Base-by-base conservation (phyloP, 306 rosid genomes). In the Medicago truncatula region DNA sequence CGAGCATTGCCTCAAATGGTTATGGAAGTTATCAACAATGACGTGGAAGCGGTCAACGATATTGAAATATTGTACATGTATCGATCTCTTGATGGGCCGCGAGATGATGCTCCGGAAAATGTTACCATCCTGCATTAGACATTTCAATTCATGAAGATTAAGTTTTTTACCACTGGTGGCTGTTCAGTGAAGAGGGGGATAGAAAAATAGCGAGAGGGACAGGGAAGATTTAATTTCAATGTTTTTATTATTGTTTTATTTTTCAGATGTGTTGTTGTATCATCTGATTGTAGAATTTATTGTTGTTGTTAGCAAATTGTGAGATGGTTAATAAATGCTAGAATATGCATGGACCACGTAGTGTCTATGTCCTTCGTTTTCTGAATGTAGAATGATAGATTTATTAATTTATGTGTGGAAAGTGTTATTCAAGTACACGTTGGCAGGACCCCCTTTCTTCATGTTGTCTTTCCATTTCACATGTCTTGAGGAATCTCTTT, bases 301-400 rank as follows among this genome's bases (percentile, higher is more conserved):
- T 86, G 87, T 81, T 88, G 63, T 86, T 87, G 86, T 84, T 84
- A 88, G 89, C 84, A 85, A 18, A 82, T 80, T 86, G 91, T 83
- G 92, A 85, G 86, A 83, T 84, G 91, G 86, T 86, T 84, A 93
- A 93, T 93, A 93, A 93, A 90, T 90, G 89, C 86, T 85, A 78
- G 89, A 84, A 81, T 87, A 77, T 74, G 75, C 76, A 80, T 74
- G 83, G 83, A 67, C 83, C 79, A 58, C 58, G 34, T 54, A 8
- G 70, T 44, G 80, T 83, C 73, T 71, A 54, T 78, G 20, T 44
- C 71, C 49, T 61, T 85, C 60, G 28, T 65, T 73, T 75, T 78
- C 78, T 85, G 80, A 52, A 67, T 80, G 63, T 71, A 57, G 85
- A 82, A 83, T 85, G 86, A 87, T 86, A 66, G 85, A 76, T 76